Evolutionary conservation across 257 asterid genomes (phyloP), one percentile per base, ranked within the genome.

Genomic region (Leonotis leonurus): DNA sequence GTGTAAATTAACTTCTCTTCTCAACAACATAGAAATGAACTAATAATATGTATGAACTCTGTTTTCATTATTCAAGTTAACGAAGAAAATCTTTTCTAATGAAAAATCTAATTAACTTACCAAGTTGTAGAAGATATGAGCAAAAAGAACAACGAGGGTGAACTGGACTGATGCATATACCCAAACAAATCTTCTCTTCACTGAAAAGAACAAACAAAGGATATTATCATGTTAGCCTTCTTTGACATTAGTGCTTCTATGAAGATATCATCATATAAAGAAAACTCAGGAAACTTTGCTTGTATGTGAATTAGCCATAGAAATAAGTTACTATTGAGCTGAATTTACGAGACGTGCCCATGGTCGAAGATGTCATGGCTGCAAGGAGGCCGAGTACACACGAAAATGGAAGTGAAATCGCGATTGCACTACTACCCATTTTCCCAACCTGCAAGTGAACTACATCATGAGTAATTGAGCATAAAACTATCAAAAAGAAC

Each of bases 321-420:
- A 18, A 32, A 53, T 53, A 32, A 46, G 57, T 29, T 2, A 14
- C 1, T 17, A 12, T 17, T 16, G 56, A 46, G 12, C 25, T 53
- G 14, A 66, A 27, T 12, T 33, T 30, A 33, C 16, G 33, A 63
- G 79, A n/a, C 9, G 13, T 82, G 86, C 97, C 95, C 96, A 90
- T 85, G 14, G 94, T 85, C 52, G 98, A 83, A 62, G 98, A 75
- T 33, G 96, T 88, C 89, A 85, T 80, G 4, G 98, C 85, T 25
- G 96, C 82, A 43, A 90, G 84, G 51, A 87, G 89, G 71, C 91
- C 95, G 22, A 90, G 89, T 3, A 90, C 89, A 73, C 96, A 87
- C 52, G 97, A 90, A 75, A 90, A 87, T 18, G 97, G 97, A 80
- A 90, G 95, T 48, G 97, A 90, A 52, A 90, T 80, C 62, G 89